phyloP scores from a whole-genome alignment of 202 grass and related monocot genomes.

The Zizania palustris region DNA sequence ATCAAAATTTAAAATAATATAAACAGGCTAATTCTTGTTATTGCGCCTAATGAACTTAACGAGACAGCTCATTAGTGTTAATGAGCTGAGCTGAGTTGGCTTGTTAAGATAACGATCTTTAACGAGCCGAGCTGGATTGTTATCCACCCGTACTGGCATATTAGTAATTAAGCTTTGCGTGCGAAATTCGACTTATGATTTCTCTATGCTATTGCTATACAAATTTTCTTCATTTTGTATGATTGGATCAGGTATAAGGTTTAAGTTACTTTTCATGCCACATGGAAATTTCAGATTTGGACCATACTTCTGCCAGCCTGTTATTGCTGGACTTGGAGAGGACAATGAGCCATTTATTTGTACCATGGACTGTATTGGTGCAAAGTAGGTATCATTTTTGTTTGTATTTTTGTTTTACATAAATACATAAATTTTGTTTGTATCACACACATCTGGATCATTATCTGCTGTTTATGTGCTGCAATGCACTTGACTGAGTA shows the following conservation, averaged over 20 bases:
- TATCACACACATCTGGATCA: background rate
- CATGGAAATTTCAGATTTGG: constrained; percentile 65
- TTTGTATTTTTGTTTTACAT: background rate
- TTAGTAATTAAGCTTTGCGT: background rate
- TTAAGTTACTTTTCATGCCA: constrained; percentile 22
- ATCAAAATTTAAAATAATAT: no score
- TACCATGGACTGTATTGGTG: constrained; percentile 88
- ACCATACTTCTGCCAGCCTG: constrained; percentile 75
- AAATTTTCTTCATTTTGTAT: background rate
- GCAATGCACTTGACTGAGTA: background rate
- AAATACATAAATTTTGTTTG: background rate
- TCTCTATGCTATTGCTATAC: background rate
- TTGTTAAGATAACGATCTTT: no score
- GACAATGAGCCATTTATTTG: constrained; percentile 76
- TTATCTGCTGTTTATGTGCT: constrained; percentile 13
- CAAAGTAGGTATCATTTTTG: constrained; percentile 60
- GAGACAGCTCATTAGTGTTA: no score
- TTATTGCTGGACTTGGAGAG: constrained; percentile 77
- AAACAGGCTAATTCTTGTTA: no score
- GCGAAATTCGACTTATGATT: background rate
- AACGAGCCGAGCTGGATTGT: no score
- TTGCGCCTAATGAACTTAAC: no score
- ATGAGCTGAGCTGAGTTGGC: no score
- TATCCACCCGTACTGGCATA: background rate
- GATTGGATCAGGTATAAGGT: background rate